Percentiles rank a stretch among this genome's conserved stretches.
phyloP scores from a whole-genome alignment of 108 stramenopile genomes.

The Conticribra weissflogii region DNA sequence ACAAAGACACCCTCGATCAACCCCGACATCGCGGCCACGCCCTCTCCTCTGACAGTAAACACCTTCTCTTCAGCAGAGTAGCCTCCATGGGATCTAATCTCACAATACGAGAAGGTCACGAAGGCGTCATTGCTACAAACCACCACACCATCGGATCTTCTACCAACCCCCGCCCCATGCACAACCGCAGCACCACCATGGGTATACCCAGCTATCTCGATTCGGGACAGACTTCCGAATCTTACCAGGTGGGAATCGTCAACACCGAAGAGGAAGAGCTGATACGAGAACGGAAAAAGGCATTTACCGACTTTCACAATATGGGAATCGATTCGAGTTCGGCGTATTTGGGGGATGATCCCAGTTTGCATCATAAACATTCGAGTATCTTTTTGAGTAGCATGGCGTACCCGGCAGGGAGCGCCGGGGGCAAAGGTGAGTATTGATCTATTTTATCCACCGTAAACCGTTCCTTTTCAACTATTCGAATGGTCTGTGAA shows the following conservation, averaged over 20 bases:
- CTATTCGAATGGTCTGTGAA: background rate
- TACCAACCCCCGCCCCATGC: too few species aligned
- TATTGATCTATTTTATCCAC: too few species aligned
- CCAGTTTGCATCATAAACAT: constrained; percentile 41
- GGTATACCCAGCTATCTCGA: too few species aligned
- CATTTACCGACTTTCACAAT: constrained; percentile 85
- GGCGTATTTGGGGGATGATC: constrained; percentile 81
- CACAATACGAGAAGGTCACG: constrained; percentile 30
- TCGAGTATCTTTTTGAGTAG: constrained; percentile 35
- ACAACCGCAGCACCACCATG: too few species aligned
- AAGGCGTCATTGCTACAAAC: background rate
- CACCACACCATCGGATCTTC: too few species aligned
- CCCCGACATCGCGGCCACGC: background rate
- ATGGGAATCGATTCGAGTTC: constrained; percentile 68
- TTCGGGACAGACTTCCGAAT: background rate
- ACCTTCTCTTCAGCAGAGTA: constrained; percentile 17
- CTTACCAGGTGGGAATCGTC: constrained; percentile 12
- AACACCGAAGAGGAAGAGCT: constrained; percentile 27
- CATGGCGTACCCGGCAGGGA: constrained; percentile 39
- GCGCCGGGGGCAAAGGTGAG: constrained; percentile 38
- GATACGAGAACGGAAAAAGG: constrained; percentile 63
- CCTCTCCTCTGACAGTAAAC: background rate
- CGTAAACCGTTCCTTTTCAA: too few species aligned
- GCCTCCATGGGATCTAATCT: constrained; percentile 34
- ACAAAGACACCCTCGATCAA: background rate